Percentiles rank a stretch among this genome's conserved stretches.
Conservation (phyloP, 2,329 filamentous ascomycete species). For the Incumbomyces lentus region DNA sequence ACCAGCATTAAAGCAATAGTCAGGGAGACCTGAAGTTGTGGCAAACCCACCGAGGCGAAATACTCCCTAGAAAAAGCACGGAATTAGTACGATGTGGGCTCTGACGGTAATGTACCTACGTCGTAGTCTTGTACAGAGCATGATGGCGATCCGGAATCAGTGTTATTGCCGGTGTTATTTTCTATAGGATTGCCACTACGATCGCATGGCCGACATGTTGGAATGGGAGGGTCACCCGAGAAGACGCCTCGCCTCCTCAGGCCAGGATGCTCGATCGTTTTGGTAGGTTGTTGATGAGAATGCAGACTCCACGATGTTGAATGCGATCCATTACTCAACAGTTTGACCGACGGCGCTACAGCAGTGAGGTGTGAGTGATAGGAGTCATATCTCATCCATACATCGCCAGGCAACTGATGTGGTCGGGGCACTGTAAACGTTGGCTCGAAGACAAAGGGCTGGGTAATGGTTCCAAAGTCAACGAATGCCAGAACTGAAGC, state of each 20-base stretch:
- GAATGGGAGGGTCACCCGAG: conserved; percentile 13
- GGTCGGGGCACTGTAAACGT: conserved; percentile 11
- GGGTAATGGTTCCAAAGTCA: conserved; percentile 15
- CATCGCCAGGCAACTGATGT: conserved; percentile 13
- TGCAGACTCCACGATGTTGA: conserved; percentile 17
- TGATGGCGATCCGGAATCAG: conserved; percentile 1
- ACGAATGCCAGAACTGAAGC: conserved; percentile 10
- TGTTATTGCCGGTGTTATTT: neutral
- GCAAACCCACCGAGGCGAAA: conserved; percentile 10
- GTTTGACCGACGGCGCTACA: conserved; percentile 13
- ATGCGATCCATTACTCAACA: conserved; percentile 10
- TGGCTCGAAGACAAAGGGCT: conserved; percentile 9
- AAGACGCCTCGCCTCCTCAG: conserved; percentile 17
- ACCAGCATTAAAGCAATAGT: conserved; percentile 15
- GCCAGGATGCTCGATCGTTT: conserved; percentile 12
- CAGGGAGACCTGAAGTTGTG: neutral
- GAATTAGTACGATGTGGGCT: neutral
- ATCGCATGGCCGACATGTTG: conserved; percentile 16
- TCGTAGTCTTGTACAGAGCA: conserved; percentile 11
- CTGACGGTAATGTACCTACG: conserved; percentile 4
- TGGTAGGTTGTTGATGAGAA: conserved; percentile 14
- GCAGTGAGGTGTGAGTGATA: conserved; percentile 18
- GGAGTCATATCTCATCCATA: conserved; percentile 13
- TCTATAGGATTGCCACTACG: conserved; percentile 1
- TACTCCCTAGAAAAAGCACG: conserved; percentile 11